A percentile compares a stretch with the other conserved stretches of the same genome.
phyloP scores from a whole-genome alignment of 352 stramenopile species.

The Phytophthora niederhauseri region DNA sequence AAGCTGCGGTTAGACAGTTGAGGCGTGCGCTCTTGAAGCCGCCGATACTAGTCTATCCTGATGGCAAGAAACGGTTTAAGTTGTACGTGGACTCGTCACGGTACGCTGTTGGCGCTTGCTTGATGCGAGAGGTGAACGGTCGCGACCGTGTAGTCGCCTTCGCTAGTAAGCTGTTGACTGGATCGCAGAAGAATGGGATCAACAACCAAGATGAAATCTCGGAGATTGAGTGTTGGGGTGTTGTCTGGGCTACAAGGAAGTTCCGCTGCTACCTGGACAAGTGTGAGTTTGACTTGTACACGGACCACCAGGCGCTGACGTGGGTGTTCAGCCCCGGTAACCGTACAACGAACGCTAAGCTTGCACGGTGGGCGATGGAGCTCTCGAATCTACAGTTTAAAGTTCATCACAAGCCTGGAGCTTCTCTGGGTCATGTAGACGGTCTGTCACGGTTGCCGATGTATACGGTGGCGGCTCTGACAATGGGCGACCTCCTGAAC shows the following conservation, averaged over 20 bases:
- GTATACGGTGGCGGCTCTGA: neutral
- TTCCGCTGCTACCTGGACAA: conserved; percentile 13
- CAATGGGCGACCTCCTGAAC: neutral
- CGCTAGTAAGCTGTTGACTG: conserved; percentile 6
- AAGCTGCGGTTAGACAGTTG: conserved; percentile 1
- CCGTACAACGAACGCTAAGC: conserved; percentile 1
- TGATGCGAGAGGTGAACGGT: conserved; percentile 6
- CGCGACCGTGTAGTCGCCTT: conserved; percentile 5
- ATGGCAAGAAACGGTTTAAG: conserved; percentile 4
- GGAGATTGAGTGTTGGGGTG: conserved; percentile 8
- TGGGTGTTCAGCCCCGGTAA: conserved; percentile 8
- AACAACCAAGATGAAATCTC: neutral
- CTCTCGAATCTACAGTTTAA: conserved; percentile 3
- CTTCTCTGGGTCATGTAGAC: conserved; percentile 6
- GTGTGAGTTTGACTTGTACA: conserved; percentile 8
- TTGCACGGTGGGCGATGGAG: conserved; percentile 8
- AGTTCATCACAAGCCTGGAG: conserved; percentile 6
- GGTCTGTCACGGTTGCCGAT: conserved; percentile 4
- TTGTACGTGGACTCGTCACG: conserved; percentile 8
- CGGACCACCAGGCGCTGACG: conserved; percentile 8
- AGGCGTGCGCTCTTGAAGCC: conserved; percentile 5
- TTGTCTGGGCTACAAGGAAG: conserved; percentile 5
- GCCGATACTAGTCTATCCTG: conserved; percentile 7
- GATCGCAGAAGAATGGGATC: conserved; percentile 14
- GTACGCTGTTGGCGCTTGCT: conserved; percentile 3